Base-by-base conservation (phyloP, 768 basidiomycete genomes). In the Gloeostereum incarnatum region DNA sequence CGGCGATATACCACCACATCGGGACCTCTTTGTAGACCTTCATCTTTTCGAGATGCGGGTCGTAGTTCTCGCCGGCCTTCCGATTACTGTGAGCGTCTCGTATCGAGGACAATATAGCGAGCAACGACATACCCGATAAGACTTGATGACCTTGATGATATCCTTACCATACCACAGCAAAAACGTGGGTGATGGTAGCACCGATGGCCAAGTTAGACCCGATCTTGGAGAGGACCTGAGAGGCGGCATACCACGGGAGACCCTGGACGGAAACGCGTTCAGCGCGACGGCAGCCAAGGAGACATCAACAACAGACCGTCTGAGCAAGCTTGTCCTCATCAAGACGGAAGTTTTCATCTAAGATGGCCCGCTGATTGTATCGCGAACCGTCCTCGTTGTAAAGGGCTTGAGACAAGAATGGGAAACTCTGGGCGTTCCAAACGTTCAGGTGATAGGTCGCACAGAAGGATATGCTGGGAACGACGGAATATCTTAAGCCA, bases 41-140 rank as follows among this genome's bases (percentile, higher is more conserved):
- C 75, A 79, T 78, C 50, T 74, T 68, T n/a, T 56, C 57, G 24
- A 71, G 67, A 51, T 79, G 77, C 21, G 71, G 68, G 44, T 79
- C 75, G 21, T 66, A 58, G 32, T 36, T 58, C 32, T 64, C 61
- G 9, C 58, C 61, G 4, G 53, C 50, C 48, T 58, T 35, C 13
- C 9, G 30, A 27, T 5, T 11, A 43, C 42, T 30, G 43, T 40
- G n/a, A 39, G 36, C 25, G 49, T 48, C 24, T 43, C 34, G 30
- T 48, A 31, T 5, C 43, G 33, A 5, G 23, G 16, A 6, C 3
- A 21, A 16, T 26, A 21, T 6, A 13, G 8, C 4, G 10, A 25
- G 29, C 11, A 6, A 5, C 4, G 8, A 42, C 53, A 5, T 45
- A 63, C 64, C 50, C 69, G 56, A 44, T 69, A 65, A 26, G 58